Evolutionary conservation across 345 rosid species (phyloP), one percentile per base, ranked within the genome.

Genomic region (Eucalyptus virginea): DNA sequence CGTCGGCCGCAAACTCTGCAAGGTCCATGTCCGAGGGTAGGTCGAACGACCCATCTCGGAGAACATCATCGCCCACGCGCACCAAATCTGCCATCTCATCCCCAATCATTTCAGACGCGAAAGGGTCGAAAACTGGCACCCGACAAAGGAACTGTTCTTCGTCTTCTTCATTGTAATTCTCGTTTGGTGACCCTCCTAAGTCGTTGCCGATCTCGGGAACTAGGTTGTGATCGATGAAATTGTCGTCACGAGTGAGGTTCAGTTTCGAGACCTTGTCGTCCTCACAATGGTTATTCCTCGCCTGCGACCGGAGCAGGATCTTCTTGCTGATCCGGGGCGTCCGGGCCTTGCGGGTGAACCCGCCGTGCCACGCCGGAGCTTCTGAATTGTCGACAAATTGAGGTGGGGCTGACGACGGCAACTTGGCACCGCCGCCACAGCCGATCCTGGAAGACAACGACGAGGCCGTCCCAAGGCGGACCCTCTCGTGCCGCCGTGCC

Each of bases 291-390:
- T 37, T 77, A 40, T 77, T 9, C 83, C 47, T 77, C 16, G 47
- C 83, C 83, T 77, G 87, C 45, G 42, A 52, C 47, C 26, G 88
- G 45, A 28, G 90, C 52, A 18, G 65, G 87, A 26, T 49, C 28
- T 48, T 51, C 87, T 86, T 86, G 56, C 58, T 86, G 40, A 5
- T 86, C 58, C 87, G 87, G 26, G 95, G 94, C 88, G 98, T 11
- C 98, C 99, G 90, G 28, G 99, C 94, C 90, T 97, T 98, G 88
- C 94, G 94, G 45, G 96, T 95, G 92, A 98, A 95, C 21, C 99
- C 98, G 9, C 90, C 92, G 87, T 94, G 95, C 99, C 99, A 98
- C 14, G 97, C 90, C 0, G 96, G 97, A 24, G 87, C 93, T 56
- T 23, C 56, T 47, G 87, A 86, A 86, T 37, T 34, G 86, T 77